A percentile compares a stretch with the other conserved stretches of the same genome.
Conservation (phyloP, 495 filamentous ascomycete genomes). For the Gamarada debralockiae region DNA sequence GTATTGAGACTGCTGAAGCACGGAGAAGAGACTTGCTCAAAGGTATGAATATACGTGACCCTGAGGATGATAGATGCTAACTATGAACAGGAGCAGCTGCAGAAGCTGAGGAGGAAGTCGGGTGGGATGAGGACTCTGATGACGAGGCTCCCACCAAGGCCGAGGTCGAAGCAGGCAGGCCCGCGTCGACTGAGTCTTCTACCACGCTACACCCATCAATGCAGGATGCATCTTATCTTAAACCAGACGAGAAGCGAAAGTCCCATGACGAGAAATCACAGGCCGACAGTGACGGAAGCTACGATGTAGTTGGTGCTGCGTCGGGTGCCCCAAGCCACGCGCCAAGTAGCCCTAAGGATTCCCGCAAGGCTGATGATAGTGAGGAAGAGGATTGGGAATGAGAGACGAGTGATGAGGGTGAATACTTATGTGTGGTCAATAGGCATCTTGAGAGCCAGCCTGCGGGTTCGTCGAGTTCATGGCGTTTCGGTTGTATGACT, state of each 20-base stretch:
- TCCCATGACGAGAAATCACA: constrained; percentile 84
- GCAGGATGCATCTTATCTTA: constrained; percentile 36
- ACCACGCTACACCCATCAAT: constrained; percentile 47
- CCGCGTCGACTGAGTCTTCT: constrained; percentile 45
- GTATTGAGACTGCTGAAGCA: constrained; percentile 93
- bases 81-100: constrained; percentile 48
- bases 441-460: constrained; percentile 12
- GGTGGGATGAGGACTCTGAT: constrained; percentile 80
- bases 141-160: constrained; percentile 39
- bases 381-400: constrained; percentile 82
- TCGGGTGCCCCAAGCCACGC: constrained; percentile 80
- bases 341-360: constrained; percentile 69
- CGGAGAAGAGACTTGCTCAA: constrained; percentile 87
- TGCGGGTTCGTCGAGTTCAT: neutral
- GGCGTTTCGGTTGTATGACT: constrained; percentile 10
- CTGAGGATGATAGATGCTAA: constrained; percentile 10
- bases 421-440: neutral
- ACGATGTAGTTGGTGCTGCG: constrained; percentile 73
- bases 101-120: constrained; percentile 69
- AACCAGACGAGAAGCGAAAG: constrained; percentile 63
- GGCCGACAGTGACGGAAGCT: constrained; percentile 86
- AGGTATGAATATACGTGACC: constrained; percentile 49
- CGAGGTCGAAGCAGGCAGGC: constrained; percentile 28
- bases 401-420: constrained; percentile 4
- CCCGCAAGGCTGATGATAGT: constrained; percentile 46